phyloP scores from a whole-genome alignment of 169 alveolate genomes.

The Neospora caninum region DNA sequence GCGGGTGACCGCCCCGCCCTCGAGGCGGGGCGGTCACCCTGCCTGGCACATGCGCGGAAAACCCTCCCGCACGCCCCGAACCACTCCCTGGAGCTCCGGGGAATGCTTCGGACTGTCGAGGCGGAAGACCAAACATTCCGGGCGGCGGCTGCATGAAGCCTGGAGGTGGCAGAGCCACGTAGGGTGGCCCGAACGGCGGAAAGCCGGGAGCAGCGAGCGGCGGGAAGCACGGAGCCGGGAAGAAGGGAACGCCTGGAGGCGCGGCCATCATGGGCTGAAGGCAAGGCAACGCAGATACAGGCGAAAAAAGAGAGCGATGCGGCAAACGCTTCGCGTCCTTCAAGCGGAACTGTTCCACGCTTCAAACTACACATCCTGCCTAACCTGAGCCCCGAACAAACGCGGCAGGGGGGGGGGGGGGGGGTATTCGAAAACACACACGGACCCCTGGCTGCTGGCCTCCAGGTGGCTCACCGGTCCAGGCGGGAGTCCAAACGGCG shows the following conservation, averaged over 20 bases:
- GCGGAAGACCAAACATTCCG: not conserved
- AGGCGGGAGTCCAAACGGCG: not conserved
- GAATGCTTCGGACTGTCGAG: not conserved
- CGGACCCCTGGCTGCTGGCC: not conserved
- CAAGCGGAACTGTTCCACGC: no score
- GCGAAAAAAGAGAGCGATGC: no score
- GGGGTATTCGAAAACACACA: no score
- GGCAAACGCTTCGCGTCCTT: no score
- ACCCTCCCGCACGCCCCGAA: not conserved
- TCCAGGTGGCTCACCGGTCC: not conserved
- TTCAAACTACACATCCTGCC: no score
- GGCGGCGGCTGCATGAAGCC: slow-evolving; percentile 7
- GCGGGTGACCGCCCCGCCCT: not conserved
- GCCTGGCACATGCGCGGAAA: not conserved
- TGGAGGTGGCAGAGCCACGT: slow-evolving; percentile 24
- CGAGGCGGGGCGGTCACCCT: not conserved
- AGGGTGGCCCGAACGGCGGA: slow-evolving; percentile 27
- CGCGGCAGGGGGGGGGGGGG: no score
- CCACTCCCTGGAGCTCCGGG: not conserved
- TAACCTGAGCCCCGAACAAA: no score
- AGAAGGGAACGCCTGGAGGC: slow-evolving; percentile 15
- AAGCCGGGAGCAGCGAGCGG: not conserved
- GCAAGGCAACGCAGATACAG: not conserved
- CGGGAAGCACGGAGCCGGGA: slow-evolving; percentile 20
- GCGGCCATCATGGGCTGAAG: not conserved